These are phyloP conservation scores for Penicillium subrubescens DNA, from an alignment of 495 filamentous ascomycete species.

Conservation along the genomic window DNA sequence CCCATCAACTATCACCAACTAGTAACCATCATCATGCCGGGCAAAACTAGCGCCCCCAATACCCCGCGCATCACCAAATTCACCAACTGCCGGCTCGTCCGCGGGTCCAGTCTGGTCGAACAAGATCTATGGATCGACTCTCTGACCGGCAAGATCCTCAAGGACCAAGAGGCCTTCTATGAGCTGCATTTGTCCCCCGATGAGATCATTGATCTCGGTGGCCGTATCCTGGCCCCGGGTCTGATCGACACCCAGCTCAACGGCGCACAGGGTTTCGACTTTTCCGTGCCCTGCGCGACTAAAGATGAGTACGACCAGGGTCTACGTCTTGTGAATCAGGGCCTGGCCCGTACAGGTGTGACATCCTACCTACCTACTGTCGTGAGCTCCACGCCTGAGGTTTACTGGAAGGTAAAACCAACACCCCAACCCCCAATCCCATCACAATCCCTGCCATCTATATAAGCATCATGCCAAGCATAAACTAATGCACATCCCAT, in stretches of 20 bases:
- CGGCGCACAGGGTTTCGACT: constrained; percentile 84
- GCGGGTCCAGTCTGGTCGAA: constrained; percentile 60
- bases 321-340: constrained; percentile 65
- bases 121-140: constrained; percentile 82
- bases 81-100: constrained; percentile 76
- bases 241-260: constrained; percentile 88
- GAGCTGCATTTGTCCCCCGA: constrained; percentile 57
- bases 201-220: constrained; percentile 68
- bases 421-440: neutral
- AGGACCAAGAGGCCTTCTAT: constrained; percentile 75
- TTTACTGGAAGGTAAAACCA: constrained; percentile 61
- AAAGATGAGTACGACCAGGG: constrained; percentile 65
- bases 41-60: constrained; percentile 33
- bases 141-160: constrained; percentile 71
- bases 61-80: constrained; percentile 70
- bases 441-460: neutral
- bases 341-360: constrained; percentile 73
- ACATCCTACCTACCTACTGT: constrained; percentile 83
- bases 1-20: neutral
- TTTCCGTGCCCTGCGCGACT: constrained; percentile 70
- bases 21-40: constrained; percentile 36
- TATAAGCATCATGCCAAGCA: neutral
- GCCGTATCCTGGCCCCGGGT: constrained; percentile 77
- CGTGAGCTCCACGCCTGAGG: constrained; percentile 62
- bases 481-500: neutral